These are phyloP conservation scores for Dryas octopetala DNA, from an alignment of 306 rosid species.

Conservation along the genomic window DNA sequence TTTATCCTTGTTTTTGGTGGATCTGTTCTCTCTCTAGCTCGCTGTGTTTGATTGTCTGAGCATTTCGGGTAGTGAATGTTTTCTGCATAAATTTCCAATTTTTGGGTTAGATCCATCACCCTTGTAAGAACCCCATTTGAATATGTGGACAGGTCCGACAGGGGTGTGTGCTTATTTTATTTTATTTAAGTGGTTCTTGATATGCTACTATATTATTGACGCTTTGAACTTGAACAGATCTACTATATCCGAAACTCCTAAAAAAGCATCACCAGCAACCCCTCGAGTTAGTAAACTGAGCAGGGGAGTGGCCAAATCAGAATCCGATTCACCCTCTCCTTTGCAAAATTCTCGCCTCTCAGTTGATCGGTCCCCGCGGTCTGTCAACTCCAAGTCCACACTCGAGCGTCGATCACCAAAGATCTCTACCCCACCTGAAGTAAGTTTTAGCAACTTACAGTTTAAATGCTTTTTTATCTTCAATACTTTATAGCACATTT, in stretches of 20 bases:
- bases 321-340: slow-evolving; percentile 72
- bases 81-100: slow-evolving; percentile 18
- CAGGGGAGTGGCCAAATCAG: slow-evolving; percentile 66
- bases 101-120: slow-evolving; percentile 46
- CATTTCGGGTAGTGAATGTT: background rate
- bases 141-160: slow-evolving; percentile 6
- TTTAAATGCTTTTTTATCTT: background rate
- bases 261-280: slow-evolving; percentile 72
- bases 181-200: background rate
- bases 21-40: background rate
- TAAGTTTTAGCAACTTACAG: slow-evolving; percentile 40
- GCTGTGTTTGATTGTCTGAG: background rate
- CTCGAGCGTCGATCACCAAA: slow-evolving; percentile 67
- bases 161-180: background rate
- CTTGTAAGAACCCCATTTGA: background rate
- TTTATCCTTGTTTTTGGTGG: slow-evolving; percentile 7
- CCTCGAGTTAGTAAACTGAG: slow-evolving; percentile 73
- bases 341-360: slow-evolving; percentile 68
- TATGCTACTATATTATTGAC: too few relatives aligned
- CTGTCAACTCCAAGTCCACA: slow-evolving; percentile 57
- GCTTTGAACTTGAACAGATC: background rate
- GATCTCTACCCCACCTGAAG: slow-evolving; percentile 72
- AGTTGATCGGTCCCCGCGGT: slow-evolving; percentile 73
- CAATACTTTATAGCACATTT: background rate
- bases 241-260: slow-evolving; percentile 48